phyloP scores from a whole-genome alignment of 768 basidiomycete species.

The Phallus indusiatus region DNA sequence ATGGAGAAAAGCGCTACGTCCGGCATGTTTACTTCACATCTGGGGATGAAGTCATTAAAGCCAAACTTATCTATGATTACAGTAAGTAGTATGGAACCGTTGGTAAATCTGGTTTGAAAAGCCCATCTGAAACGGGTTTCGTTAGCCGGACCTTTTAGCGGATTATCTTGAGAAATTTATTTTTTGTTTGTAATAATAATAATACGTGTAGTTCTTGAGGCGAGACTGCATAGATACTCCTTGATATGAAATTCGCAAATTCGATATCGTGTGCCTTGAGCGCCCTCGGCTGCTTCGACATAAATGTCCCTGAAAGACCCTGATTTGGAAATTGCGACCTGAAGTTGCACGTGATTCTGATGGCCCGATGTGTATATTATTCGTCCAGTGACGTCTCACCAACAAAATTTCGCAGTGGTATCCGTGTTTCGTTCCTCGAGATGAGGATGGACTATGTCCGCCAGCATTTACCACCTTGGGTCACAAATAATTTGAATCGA shows the following conservation, averaged over 20 bases:
- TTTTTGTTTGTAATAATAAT: not conserved
- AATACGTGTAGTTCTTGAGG: not conserved
- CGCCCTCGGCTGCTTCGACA: too few species aligned
- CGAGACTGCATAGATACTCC: too few species aligned
- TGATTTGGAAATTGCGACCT: too few species aligned
- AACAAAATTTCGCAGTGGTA: not conserved
- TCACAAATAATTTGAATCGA: slow-evolving; percentile 24
- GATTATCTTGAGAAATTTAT: not conserved
- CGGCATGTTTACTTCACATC: slow-evolving; percentile 5
- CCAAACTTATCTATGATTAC: slow-evolving; percentile 19
- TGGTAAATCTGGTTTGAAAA: not conserved
- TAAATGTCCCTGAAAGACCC: too few species aligned
- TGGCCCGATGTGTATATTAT: too few species aligned
- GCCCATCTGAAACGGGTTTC: not conserved
- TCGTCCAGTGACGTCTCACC: too few species aligned
- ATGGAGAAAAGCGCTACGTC: slow-evolving; percentile 8
- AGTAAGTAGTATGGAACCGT: not conserved
- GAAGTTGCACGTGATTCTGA: too few species aligned
- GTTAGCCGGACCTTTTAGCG: not conserved
- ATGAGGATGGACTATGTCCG: not conserved
- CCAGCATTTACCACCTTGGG: slow-evolving; percentile 29
- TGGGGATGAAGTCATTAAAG: slow-evolving; percentile 13
- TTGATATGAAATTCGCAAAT: too few species aligned
- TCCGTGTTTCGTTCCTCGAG: not conserved
- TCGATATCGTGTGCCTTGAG: too few species aligned